Base-by-base conservation (phyloP, 371 early-diverging fungal species). In the Lichtheimia ornata region DNA sequence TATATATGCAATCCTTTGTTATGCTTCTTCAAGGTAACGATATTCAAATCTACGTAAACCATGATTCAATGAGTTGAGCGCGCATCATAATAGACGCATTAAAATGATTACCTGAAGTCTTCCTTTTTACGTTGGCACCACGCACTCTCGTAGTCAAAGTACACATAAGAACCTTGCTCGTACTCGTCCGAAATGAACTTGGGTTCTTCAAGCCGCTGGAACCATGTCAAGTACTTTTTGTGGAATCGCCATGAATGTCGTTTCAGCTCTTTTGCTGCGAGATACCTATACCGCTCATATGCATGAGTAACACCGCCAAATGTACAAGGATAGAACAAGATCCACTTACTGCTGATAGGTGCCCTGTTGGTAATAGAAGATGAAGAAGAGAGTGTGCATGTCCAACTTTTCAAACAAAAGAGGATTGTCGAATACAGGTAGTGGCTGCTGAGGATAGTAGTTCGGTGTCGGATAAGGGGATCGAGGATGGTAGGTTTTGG, bases 161-260 rank as follows among this genome's bases (percentile, higher is more conserved):
- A 99, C 49, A 98, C 86, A 70, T 97, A 99, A 7, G 97, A 95
- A 22, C 99, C 99, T 73, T 94, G 91, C 73, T 99, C 99, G 81
- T 94, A 98, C 68, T 97, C 96, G 53, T 97, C 96, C 17, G 96
- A 98, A 56, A 99, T 97, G 17, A 88, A 83, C 69, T 88, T 92
- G 18, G 99, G 99, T 75, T 99, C 98, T 66, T 98, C 97, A 64
- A 94, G 94, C 22, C 99, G 90, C 71, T 99, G 99, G 84, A 99
- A 99, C 99, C 99, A 99, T 35, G 98, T 97, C 64, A 88, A 76
- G 67, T 97, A 98, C 77, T 97, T 97, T 74, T 97, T 98, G 81
- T 99, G 99, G 76, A 97, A 99, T 55, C 99, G 86, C 99, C 99
- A 99, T 15, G 93, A 92, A 67, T 97, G 97, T 66, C 92, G 89